phyloP scores from a whole-genome alignment of 2,329 filamentous ascomycete species.

The Venturia carpophila region DNA sequence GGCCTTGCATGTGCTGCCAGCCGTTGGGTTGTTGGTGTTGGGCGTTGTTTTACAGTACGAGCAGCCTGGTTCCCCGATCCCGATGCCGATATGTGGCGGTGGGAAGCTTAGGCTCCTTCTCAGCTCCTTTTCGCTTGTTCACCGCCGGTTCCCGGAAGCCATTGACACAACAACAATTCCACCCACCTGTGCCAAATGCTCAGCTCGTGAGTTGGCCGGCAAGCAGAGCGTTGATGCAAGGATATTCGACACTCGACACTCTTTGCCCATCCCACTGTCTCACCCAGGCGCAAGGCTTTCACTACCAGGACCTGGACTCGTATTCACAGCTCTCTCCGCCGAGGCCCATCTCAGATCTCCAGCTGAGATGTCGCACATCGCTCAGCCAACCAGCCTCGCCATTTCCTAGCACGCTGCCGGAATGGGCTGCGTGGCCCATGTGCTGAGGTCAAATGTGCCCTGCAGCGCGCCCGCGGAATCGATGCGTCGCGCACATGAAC shows the following conservation, averaged over 20 bases:
- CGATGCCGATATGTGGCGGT: no score
- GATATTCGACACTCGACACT: not conserved
- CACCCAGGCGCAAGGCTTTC: not conserved
- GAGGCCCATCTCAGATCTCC: conserved; percentile 5
- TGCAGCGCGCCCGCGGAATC: not conserved
- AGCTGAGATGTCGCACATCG: not conserved
- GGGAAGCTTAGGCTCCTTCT: not conserved
- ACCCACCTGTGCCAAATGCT: not conserved
- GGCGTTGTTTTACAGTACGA: no score
- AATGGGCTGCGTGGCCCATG: not conserved
- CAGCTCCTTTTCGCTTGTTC: not conserved
- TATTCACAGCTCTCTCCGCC: not conserved
- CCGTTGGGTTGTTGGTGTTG: not conserved
- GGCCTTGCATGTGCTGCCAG: not conserved
- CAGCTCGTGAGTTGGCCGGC: not conserved
- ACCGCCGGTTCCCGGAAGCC: conserved; percentile 5
- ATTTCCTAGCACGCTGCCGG: not conserved
- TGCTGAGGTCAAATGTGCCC: not conserved
- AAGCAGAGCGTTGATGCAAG: not conserved
- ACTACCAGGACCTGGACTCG: not conserved
- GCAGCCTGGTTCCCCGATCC: no score
- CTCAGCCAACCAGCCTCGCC: not conserved
- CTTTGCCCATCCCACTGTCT: not conserved
- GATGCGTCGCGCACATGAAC: not conserved
- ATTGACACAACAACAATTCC: not conserved